Conservation (phyloP, 2,329 filamentous ascomycete genomes). For the Graphiopsis chlorocephala region DNA sequence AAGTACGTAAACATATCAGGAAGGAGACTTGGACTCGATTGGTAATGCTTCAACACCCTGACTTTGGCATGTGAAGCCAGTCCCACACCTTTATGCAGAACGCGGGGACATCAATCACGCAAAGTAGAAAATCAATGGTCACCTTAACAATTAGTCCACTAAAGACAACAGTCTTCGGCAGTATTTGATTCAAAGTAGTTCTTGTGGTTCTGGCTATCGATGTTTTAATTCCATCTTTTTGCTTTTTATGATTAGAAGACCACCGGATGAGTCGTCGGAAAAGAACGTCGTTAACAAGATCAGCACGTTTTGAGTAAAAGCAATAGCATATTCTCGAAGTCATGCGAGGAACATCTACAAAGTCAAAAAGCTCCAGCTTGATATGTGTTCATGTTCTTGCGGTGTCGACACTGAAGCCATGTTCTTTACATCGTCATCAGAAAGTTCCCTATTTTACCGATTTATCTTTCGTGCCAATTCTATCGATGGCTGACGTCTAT, state of each 20-base stretch:
- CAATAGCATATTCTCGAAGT: not conserved
- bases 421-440: not conserved
- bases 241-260: no score
- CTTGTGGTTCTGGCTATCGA: not conserved
- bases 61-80: slow-evolving; percentile 10
- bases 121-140: not conserved
- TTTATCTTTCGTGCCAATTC: no score
- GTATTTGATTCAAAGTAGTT: not conserved
- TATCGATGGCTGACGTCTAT: not conserved
- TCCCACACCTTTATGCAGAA: slow-evolving; percentile 1
- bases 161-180: not conserved
- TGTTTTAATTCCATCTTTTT: no score
- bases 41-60: not conserved
- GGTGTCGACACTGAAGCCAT: not conserved
- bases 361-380: not conserved
- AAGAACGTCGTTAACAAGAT: no score
- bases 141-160: not conserved
- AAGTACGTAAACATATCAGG: not conserved
- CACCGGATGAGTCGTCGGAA: no score
- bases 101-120: not conserved
- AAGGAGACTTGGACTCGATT: not conserved
- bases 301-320: not conserved
- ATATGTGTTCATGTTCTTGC: not conserved
- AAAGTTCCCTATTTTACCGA: no score
- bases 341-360: not conserved